Evolutionary conservation across 1,284 basidiomycete genomes (phyloP).

Genomic region (Irpex sp.): DNA sequence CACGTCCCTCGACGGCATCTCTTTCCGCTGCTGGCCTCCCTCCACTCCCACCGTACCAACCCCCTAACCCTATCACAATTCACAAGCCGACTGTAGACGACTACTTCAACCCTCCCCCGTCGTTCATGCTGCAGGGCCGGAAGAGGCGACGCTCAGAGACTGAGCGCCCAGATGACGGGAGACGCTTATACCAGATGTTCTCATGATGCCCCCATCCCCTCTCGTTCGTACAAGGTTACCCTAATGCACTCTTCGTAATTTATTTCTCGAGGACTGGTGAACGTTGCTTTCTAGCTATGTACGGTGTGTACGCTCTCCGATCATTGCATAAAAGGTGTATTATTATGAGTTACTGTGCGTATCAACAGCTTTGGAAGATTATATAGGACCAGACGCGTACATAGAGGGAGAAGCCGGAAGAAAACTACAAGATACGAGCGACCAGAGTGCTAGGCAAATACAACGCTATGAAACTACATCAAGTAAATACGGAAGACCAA

Average conservation of each 20-base stretch:
- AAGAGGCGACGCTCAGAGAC: constrained; percentile 27
- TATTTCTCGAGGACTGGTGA: not conserved
- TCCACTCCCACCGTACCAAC: constrained; percentile 18
- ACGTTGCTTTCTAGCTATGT: not conserved
- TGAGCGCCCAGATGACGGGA: constrained; percentile 23
- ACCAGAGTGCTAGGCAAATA: no score
- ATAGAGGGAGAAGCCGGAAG: not conserved
- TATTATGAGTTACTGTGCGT: not conserved
- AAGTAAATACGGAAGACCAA: not conserved
- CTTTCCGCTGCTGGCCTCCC: constrained; percentile 9
- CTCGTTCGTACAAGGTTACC: not conserved
- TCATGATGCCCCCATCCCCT: not conserved
- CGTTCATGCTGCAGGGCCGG: constrained; percentile 21
- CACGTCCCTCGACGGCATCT: constrained; percentile 22
- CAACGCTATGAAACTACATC: not conserved
- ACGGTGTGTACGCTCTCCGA: not conserved
- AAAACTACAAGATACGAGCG: not conserved
- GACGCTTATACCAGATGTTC: constrained; percentile 16
- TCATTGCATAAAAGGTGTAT: not conserved
- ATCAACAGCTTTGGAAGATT: not conserved
- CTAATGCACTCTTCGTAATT: not conserved
- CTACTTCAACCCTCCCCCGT: constrained; percentile 37
- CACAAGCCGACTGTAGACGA: constrained; percentile 34
- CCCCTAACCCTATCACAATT: constrained; percentile 11
- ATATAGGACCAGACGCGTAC: not conserved